Base-by-base conservation (phyloP, 1,284 basidiomycete genomes). In the Somion occarium region DNA sequence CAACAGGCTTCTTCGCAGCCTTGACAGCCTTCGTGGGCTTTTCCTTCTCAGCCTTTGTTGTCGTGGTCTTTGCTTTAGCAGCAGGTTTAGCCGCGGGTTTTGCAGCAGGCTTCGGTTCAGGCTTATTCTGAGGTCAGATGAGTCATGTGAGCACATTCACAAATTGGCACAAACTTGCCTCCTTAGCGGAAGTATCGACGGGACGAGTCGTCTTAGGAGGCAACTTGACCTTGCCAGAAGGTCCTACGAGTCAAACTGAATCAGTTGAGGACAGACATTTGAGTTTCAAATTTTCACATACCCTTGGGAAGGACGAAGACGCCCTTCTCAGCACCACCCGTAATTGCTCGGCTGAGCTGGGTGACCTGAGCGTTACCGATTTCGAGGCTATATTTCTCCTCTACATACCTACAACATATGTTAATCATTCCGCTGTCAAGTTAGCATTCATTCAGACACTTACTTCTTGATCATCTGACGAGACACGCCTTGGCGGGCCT, bases 381-480 rank as follows among this genome's bases (percentile, higher is more conserved):
- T 61, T 85, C 82, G 50, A 94, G 74, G 63, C 85, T 83, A 73
- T 93, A 93, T 61, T 74, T 80, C 54, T 80, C 77, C 67, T 91
- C 90, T 43, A 93, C 85, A 67, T 71, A 94, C 74, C 90, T 68
- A 45, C 7, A 27, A 23, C 24, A 41, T 24, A 22, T 44, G 43
- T 9, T 44, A 24, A 27, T 5, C 19, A 47, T 27, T 4, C 12
- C 5, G n/a, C 30, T 34, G 27, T 12, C 25, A 47, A 15, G 5
- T n/a, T 12, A 5, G 15, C 30, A 34, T 38, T 13, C 22, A 15
- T 47, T n/a, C 5, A 4, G 5, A n/a, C 11, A 61, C 65, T 49
- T 66, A 87, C 93, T 93, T 95, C 82, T 96, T 96, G 74, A 97
- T 92, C 64, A 88, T 84, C 53, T 88, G 90, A 51, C 93, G 88